A percentile compares a stretch with the other conserved stretches of the same genome.
Evolutionary conservation across 805 yeast genomes (phyloP).

Genomic region (Cyberlindnera euphorbiiphila): DNA sequence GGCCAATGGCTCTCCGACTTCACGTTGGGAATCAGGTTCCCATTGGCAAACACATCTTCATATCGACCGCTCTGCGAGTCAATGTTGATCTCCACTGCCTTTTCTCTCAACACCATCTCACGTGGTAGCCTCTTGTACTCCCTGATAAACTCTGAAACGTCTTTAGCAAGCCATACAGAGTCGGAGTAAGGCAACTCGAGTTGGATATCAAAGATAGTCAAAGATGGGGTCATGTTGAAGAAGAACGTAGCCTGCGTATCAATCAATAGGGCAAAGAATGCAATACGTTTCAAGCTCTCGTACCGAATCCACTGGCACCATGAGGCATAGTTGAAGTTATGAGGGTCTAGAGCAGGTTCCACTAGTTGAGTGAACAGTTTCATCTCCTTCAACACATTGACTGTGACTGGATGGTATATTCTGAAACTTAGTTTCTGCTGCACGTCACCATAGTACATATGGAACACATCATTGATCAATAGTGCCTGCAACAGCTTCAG

Average conservation of each 20-base stretch:
- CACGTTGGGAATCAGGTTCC: constrained; percentile 26
- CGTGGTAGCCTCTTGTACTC: constrained; percentile 30
- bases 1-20: constrained; percentile 35
- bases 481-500: constrained; percentile 26
- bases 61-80: constrained; percentile 7
- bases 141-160: constrained; percentile 22
- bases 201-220: constrained; percentile 41
- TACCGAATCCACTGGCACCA: constrained; percentile 46
- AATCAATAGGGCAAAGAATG: constrained; percentile 38
- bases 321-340: constrained; percentile 8
- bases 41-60: constrained; percentile 17
- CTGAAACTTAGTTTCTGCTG: constrained; percentile 17
- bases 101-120: constrained; percentile 15
- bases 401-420: constrained; percentile 24
- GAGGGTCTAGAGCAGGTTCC: constrained; percentile 13
- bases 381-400: constrained; percentile 22
- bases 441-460: constrained; percentile 26
- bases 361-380: constrained; percentile 12
- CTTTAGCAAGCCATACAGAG: constrained; percentile 38
- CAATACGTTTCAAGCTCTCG: constrained; percentile 42
- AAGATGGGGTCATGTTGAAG: constrained; percentile 29
- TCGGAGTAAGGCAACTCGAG: constrained; percentile 44
- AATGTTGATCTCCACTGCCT: constrained; percentile 3
- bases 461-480: constrained; percentile 26
- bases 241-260: constrained; percentile 40